Conservation (phyloP, 495 filamentous ascomycete species). For the Jackrogersella multiformis region DNA sequence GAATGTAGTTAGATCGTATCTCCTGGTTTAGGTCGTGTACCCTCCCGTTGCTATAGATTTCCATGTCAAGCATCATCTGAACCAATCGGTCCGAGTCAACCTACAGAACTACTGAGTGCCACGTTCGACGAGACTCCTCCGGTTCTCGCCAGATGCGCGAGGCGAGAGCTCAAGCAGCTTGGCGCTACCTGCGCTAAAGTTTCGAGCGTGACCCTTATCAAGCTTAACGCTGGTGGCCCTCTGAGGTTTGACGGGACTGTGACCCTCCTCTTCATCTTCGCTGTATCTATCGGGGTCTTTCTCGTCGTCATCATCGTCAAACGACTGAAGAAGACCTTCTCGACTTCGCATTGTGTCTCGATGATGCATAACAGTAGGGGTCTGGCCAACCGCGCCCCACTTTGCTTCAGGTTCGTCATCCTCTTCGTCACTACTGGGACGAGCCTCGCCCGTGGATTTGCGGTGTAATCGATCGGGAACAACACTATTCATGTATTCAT, state of each 20-base stretch:
- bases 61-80: slow-evolving; percentile 16
- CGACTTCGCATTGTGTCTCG: slow-evolving; percentile 56
- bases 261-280: slow-evolving; percentile 52
- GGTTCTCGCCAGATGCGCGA: slow-evolving; percentile 55
- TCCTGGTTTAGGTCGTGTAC: slow-evolving; percentile 33
- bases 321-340: slow-evolving; percentile 70
- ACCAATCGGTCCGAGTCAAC: slow-evolving; percentile 18
- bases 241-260: slow-evolving; percentile 56
- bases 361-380: slow-evolving; percentile 52
- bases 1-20: slow-evolving; percentile 28
- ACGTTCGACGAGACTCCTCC: slow-evolving; percentile 37
- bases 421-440: slow-evolving; percentile 58
- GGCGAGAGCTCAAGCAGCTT: slow-evolving; percentile 71
- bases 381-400: slow-evolving; percentile 56
- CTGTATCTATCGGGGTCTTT: slow-evolving; percentile 36
- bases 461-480: slow-evolving; percentile 57
- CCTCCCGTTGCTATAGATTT: slow-evolving; percentile 4
- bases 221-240: slow-evolving; percentile 73
- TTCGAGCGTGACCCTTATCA: slow-evolving; percentile 69
- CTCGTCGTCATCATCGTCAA: slow-evolving; percentile 49
- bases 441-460: slow-evolving; percentile 57
- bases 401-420: slow-evolving; percentile 48
- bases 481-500: slow-evolving; percentile 69
- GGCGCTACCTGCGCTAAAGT: slow-evolving; percentile 78
- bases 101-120: slow-evolving; percentile 28